Conservation (phyloP, 164 flowering plant genomes). For the Aristolochia fimbriata region DNA sequence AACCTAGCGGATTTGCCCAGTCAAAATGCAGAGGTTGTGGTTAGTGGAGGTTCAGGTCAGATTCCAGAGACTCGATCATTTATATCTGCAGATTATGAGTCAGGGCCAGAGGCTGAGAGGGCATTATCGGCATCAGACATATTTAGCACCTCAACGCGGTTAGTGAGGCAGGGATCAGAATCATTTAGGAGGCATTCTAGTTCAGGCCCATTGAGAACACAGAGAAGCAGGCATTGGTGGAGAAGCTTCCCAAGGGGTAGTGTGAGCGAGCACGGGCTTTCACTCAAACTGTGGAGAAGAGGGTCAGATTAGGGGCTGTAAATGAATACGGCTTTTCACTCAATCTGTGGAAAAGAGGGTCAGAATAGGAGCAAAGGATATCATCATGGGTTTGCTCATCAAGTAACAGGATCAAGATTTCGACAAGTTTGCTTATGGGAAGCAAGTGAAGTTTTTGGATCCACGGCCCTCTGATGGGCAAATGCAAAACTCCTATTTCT, state of each 20-base stretch:
- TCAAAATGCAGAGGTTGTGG: constrained; percentile 26
- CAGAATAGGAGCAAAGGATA: neutral
- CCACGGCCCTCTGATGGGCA: too few relatives aligned
- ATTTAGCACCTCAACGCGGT: constrained; percentile 32
- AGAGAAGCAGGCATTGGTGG: constrained; percentile 39
- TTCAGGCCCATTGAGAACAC: constrained; percentile 58
- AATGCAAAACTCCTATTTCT: too few relatives aligned
- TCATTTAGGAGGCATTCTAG: constrained; percentile 33
- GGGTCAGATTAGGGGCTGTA: constrained; percentile 5
- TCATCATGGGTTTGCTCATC: neutral
- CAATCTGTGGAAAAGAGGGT: constrained; percentile 9
- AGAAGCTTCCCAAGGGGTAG: constrained; percentile 45
- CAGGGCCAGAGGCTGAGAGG: constrained; percentile 31
- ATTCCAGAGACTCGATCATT: constrained; percentile 15
- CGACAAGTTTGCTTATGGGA: too few relatives aligned
- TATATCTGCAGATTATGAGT: constrained; percentile 19
- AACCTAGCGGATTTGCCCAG: constrained; percentile 40
- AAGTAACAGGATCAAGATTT: neutral
- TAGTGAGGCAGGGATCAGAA: constrained; percentile 19
- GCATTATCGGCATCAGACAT: constrained; percentile 46
- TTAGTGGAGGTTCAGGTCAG: constrained; percentile 22
- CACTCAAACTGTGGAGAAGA: constrained; percentile 15
- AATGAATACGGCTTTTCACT: constrained; percentile 47
- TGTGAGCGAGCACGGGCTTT: constrained; percentile 46
- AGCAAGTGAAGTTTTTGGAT: too few relatives aligned